Base-by-base conservation (phyloP, 75 land plant species). In the Picea glauca region DNA sequence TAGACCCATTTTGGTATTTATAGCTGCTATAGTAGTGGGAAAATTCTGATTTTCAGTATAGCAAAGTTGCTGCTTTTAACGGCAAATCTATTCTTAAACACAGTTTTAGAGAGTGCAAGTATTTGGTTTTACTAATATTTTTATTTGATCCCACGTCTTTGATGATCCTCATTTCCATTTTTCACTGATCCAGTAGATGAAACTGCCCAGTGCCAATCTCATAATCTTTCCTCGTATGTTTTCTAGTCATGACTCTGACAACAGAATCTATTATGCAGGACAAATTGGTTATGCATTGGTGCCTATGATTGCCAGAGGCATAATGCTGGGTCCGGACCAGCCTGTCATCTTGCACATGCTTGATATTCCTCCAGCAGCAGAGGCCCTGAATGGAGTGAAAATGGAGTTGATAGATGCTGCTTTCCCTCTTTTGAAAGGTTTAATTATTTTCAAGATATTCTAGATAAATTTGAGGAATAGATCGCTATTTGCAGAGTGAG, bases 231-330 rank as follows among this genome's bases (percentile, higher is more conserved):
- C 23, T 33, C 40, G 18, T 33, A 5, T 35, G n/a, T 35, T 35
- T 20, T 33, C 8, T 33, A 33, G 13, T 15, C 18, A 13, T 35
- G 70, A 35, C 62, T 59, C 2, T 62, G 9, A 65, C 26, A 56
- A 31, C 6, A 59, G 13, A 14, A n/a, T 79, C 50, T 61, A 26
- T 68, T 54, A 66, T 86, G 78, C 91, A 97, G 98, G 99, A 21
- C 99, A 97, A 95, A 97, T 97, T n/a, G 98, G 98, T 3, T 97
- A 97, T 88, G 98, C 99, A 18, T 90, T 97, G 70, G 96, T 95
- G 13, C 98, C 99, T 4, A 94, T 97, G 98, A 90, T 97, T 79
- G 99, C 99, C 5, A 88, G 98, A 62, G 98, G 99, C 17, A 74
- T 90, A 20, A 94, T 94, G 99, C 58, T 97, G 65, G 99, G 99